Percentiles rank a stretch among this genome's conserved stretches.
phyloP scores from a whole-genome alignment of 768 basidiomycete genomes.

The Boletus reticuloceps region DNA sequence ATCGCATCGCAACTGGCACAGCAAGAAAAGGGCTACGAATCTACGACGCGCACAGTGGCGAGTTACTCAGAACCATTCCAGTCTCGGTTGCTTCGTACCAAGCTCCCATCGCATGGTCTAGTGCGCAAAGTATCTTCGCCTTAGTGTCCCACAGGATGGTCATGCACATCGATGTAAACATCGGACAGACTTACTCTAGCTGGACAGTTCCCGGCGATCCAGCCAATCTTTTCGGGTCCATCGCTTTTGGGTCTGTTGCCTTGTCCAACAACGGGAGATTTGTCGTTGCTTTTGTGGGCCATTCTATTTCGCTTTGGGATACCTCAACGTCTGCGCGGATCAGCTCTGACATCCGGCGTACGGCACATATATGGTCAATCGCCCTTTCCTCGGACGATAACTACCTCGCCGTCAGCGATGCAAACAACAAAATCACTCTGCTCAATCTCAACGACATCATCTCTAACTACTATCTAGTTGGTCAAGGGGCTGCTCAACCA shows the following conservation, averaged over 20 bases:
- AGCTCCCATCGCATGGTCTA: background rate
- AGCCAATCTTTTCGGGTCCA: background rate
- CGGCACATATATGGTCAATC: background rate
- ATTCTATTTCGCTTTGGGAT: constrained; percentile 1
- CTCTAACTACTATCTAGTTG: background rate
- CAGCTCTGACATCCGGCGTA: background rate
- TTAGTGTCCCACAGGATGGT: background rate
- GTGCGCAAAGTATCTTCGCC: background rate
- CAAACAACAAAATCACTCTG: background rate
- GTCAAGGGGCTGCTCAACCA: too few relatives aligned
- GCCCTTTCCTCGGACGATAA: constrained; percentile 1
- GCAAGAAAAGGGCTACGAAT: background rate
- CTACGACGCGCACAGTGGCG: background rate
- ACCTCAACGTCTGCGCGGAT: background rate
- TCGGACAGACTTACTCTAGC: background rate
- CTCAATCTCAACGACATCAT: background rate
- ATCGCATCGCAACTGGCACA: background rate
- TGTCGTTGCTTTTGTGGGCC: background rate
- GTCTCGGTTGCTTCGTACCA: background rate
- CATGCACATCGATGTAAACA: background rate
- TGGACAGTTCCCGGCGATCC: background rate
- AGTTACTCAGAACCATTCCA: background rate
- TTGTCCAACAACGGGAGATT: background rate
- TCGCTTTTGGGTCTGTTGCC: background rate
- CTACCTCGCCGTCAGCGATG: background rate